phyloP scores from a whole-genome alignment of 2,329 filamentous ascomycete genomes.

The Periconia digitata region DNA sequence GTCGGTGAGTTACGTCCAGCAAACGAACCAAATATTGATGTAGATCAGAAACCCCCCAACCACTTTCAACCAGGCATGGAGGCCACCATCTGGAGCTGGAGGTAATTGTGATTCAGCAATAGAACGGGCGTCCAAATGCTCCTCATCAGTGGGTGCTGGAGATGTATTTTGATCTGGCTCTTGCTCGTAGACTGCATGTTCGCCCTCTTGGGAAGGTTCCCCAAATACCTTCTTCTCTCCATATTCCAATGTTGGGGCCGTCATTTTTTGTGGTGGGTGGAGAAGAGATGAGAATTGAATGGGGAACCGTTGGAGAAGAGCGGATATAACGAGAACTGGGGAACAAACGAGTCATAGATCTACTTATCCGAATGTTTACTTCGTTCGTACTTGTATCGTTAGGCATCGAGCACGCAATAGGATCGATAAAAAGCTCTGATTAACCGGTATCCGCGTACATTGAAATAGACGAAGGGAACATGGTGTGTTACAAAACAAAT shows the following conservation, averaged over 20 bases:
- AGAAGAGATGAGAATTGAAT: not conserved
- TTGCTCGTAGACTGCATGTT: conserved; percentile 1
- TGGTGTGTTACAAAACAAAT: no score
- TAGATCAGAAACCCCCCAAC: conserved; percentile 43
- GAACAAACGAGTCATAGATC: not conserved
- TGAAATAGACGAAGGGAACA: no score
- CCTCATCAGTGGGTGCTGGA: not conserved
- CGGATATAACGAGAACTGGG: not conserved
- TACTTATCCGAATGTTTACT: not conserved
- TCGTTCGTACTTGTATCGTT: no score
- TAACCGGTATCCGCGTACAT: no score
- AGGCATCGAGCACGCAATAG: not conserved
- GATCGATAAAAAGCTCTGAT: no score
- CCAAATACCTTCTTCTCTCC: conserved; percentile 17
- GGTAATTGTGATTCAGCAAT: conserved; percentile 29
- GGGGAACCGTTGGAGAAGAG: not conserved
- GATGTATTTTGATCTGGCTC: no score
- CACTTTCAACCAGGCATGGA: conserved; percentile 44
- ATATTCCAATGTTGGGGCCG: conserved; percentile 10
- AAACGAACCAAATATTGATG: conserved; percentile 40
- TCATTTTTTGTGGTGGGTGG: conserved; percentile 7
- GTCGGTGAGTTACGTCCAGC: not conserved
- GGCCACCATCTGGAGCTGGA: conserved; percentile 39
- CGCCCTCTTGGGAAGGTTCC: not conserved
- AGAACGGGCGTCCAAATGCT: conserved; percentile 19